phyloP scores from a whole-genome alignment of 2,329 filamentous ascomycete species.

The Thielaviopsis musarum region DNA sequence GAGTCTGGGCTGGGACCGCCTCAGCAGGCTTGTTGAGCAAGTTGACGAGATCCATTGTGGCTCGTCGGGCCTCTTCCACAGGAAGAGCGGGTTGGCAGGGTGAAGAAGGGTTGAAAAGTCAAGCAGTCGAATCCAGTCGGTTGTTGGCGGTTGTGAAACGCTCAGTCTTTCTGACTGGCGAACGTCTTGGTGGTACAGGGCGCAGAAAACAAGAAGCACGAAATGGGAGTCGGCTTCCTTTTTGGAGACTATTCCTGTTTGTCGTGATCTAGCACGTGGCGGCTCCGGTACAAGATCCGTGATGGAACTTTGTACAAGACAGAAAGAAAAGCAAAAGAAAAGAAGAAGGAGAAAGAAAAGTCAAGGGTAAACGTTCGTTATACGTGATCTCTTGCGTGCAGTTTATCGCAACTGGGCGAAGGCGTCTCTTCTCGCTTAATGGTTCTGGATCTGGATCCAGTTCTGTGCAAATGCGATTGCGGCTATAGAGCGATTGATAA shows the following conservation, averaged over 20 bases:
- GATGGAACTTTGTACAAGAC: neutral
- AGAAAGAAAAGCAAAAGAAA: neutral
- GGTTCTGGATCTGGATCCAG: neutral
- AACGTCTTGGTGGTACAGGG: neutral
- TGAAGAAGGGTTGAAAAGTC: neutral
- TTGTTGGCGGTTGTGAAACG: neutral
- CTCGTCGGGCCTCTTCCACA: conserved; percentile 3
- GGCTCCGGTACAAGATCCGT: neutral
- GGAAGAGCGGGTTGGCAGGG: neutral
- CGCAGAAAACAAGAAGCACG: neutral
- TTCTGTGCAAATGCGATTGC: neutral
- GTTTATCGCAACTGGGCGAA: neutral
- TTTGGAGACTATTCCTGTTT: neutral
- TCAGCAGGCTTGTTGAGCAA: conserved; percentile 10
- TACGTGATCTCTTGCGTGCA: neutral
- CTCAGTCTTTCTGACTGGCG: neutral
- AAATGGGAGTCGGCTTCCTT: neutral
- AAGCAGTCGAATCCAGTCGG: neutral
- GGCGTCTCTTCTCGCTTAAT: neutral
- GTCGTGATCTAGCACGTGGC: neutral
- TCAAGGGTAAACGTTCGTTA: neutral
- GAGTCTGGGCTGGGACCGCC: neutral
- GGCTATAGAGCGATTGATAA: neutral
- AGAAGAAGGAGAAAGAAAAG: neutral
- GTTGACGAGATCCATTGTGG: conserved; percentile 11